phyloP scores from a whole-genome alignment of 805 yeast species.

The Saturnispora zaruensis region DNA sequence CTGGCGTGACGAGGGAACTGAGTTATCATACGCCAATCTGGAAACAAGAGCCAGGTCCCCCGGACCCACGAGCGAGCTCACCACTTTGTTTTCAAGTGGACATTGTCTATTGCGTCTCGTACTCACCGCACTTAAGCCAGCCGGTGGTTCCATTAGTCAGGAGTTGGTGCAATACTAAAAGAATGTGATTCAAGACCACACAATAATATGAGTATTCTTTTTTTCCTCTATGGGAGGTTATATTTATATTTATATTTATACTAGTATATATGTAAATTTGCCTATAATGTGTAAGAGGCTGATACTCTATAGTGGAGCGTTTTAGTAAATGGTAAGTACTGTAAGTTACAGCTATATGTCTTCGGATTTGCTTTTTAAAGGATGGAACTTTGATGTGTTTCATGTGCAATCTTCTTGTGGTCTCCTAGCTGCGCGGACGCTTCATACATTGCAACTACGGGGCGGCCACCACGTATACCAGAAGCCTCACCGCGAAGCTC shows the following conservation, averaged over 20 bases:
- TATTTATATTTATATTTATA: neutral
- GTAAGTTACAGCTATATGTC: neutral
- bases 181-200: neutral
- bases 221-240: neutral
- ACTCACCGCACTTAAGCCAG: neutral
- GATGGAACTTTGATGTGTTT: neutral
- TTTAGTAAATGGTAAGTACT: too few relatives aligned
- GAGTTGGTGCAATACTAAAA: neutral
- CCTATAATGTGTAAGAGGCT: neutral
- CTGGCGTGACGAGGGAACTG: neutral
- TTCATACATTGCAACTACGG: conserved; percentile 74
- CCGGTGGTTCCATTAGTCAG: neutral
- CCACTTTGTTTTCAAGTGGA: neutral
- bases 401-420: conserved; percentile 32
- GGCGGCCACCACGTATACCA: conserved; percentile 56
- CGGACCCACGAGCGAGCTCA: neutral
- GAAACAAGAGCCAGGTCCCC: neutral
- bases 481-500: conserved; percentile 73
- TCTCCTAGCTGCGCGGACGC: conserved; percentile 90
- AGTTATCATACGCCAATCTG: neutral
- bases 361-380: neutral
- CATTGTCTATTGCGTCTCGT: neutral
- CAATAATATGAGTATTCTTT: neutral
- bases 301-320: too few relatives aligned
- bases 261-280: neutral